Base-by-base conservation (phyloP, 2,329 filamentous ascomycete species). In the Aphanoascus verrucosus region DNA sequence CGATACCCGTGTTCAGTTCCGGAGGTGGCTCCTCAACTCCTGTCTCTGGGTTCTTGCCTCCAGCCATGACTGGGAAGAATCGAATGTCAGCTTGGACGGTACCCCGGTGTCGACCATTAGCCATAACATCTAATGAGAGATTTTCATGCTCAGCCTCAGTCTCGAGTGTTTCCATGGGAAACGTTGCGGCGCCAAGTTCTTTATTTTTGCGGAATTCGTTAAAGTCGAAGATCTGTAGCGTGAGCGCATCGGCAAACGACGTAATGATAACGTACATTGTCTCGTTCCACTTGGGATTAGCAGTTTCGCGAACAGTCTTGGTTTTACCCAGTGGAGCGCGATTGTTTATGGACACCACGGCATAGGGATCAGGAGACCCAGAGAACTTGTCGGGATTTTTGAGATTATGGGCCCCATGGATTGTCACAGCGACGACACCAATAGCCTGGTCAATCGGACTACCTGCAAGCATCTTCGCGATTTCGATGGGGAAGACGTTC, bases 191-290 rank as follows among this genome's bases (percentile, higher is more conserved):
- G 52, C 91, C 93, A 46, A 98, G 79, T 67, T 96, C 88, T 73
- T 96, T 96, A 72, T 96, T 90, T 72, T 97, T 98, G 60, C 93
- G 84, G 69, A 86, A 86, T 55, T 96, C 93, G 63, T 98, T 98
- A 77, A 84, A 96, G 68, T 98, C 93, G 63, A 83, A 95, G 31
- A 95, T 69, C 53, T 86, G 82, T 53, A 98, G 78, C 19, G 91
- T 93, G 53, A 98, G 76, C 28, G 85, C 79, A 66, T 98, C 93
- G 55, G 86, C 86, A 65, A 94, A 85, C 3, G 88, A 94, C 1
- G 88, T 94, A 60, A 98, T 78, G 59, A 98, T 93, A 61, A 97
- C 82, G 67, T 96, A 96, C 65, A 96, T 83, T 0, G 93, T 98
- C 72, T 98, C 91, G 64, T 93, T 94, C 93, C 93, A 98, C 62